These are phyloP conservation scores for Plasmodium yoelii DNA, from an alignment of 169 alveolate species.

Conservation along the genomic window DNA sequence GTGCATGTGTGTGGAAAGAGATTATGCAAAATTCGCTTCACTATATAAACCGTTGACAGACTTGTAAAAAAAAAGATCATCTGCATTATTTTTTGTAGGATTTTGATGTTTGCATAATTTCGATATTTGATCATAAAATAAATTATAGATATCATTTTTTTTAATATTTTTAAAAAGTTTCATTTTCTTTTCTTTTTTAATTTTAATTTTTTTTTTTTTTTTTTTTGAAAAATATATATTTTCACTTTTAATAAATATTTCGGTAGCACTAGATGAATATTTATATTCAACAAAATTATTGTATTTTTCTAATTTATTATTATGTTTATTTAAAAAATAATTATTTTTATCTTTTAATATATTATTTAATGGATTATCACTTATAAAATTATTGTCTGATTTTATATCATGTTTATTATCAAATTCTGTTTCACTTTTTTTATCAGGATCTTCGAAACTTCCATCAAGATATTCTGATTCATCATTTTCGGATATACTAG, in stretches of 20 bases:
- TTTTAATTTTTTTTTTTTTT: conserved; percentile 49
- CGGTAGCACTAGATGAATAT: conserved; percentile 52
- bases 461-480: conserved; percentile 1
- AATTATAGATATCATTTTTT: conserved; percentile 63
- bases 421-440: neutral
- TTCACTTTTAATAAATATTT: conserved; percentile 34
- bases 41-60: conserved; percentile 56
- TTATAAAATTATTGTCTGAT: conserved; percentile 7
- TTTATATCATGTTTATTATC: neutral
- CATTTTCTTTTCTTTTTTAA: conserved; percentile 71
- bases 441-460: neutral
- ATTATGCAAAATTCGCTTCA: conserved; percentile 9
- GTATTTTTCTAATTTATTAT: neutral
- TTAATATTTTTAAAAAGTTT: conserved; percentile 63
- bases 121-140: conserved; percentile 56
- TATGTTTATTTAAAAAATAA: conserved; percentile 9
- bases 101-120: conserved; percentile 42
- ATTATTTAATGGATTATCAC: conserved; percentile 36
- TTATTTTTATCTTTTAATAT: conserved; percentile 24
- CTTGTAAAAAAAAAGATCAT: conserved; percentile 67
- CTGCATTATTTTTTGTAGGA: conserved; percentile 39
- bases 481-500: conserved; percentile 4
- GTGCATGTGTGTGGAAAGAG: neutral
- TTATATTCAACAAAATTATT: conserved; percentile 37
- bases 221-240: conserved; percentile 61